These are phyloP conservation scores for Termitomyces sp. DNA, from an alignment of 768 basidiomycete species.

Conservation along the genomic window DNA sequence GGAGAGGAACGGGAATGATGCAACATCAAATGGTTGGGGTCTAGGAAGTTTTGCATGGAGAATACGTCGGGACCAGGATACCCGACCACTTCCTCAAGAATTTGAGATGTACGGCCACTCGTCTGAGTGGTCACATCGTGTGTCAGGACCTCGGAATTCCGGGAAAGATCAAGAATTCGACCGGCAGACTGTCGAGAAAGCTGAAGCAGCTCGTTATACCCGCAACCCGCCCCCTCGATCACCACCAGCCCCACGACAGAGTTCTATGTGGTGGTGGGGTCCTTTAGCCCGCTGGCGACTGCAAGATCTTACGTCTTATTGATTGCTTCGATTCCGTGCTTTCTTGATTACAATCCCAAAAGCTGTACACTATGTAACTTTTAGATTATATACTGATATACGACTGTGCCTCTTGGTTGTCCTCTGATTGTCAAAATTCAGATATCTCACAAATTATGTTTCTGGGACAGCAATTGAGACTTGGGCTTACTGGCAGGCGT, in stretches of 20 bases:
- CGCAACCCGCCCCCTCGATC: constrained; percentile 6
- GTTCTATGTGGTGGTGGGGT: constrained; percentile 78
- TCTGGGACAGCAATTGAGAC: neutral
- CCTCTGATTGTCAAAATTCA: neutral
- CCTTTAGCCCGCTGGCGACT: constrained; percentile 70
- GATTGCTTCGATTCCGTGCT: constrained; percentile 10
- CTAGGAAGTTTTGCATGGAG: constrained; percentile 61
- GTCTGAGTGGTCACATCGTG: neutral
- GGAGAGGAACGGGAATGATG: constrained; percentile 32
- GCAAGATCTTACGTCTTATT: constrained; percentile 72
- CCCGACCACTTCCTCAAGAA: constrained; percentile 11
- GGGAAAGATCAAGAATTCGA: neutral
- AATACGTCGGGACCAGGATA: constrained; percentile 12
- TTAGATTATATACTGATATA: neutral
- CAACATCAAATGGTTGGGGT: constrained; percentile 54
- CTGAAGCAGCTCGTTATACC: neutral
- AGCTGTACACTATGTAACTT: constrained; percentile 13
- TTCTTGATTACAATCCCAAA: constrained; percentile 4
- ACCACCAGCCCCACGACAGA: constrained; percentile 13
- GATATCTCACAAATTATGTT: constrained; percentile 5
- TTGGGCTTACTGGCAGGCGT: constrained; percentile 10
- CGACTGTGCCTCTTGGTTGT: neutral
- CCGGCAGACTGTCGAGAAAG: constrained; percentile 1
- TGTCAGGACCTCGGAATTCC: constrained; percentile 1
- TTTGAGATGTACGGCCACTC: constrained; percentile 15